Base-by-base conservation (phyloP, 768 basidiomycete species). In the Pleurotus sapidus region DNA sequence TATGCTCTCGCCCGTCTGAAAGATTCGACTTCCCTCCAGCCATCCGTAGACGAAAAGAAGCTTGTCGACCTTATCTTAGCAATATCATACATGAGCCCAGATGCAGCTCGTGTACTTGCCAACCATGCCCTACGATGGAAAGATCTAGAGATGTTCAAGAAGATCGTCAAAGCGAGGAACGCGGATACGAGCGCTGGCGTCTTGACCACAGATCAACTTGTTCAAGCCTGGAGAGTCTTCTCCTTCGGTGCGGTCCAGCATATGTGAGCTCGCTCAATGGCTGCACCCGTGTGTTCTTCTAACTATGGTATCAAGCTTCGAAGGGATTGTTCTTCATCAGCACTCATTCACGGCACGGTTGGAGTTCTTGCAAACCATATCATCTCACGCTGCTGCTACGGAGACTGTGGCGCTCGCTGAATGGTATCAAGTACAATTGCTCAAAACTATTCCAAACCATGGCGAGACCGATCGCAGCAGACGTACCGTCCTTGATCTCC, bases 81-180 rank as follows among this genome's bases (percentile, higher is more conserved):
- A 27, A 27, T 27, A 27, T 4, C 27, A 27, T 27, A 27, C 27
- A 27, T 27, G 27, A 8, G 27, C 27, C 27, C 27, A 27, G 27
- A 27, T 27, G 27, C 56, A 47, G 8, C 53, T 59, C n/a, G 25
- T 59, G 7, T 46, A 24, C 57, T 72, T 58, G 45, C 61, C 9
- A 55, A 64, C 14, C 64, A 63, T 42, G 66, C 70, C 15, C 15
- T 71, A 24, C 62, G 63, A 43, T 70, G 70, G 70, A 65, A 66
- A 14, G 67, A 69, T 46, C 23, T 63, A 5, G 56, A 57, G 14
- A 61, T 67, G 46, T 73, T 68, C 71, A 67, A 70, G 24, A 34
- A 56, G 25, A 60, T 68, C 11, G 59, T 66, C 27, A 61, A 58
- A 55, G 55, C 56, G 18, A 56, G 56, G n/a, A 57, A 58, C 14